Conservation (phyloP, 352 stramenopile species). For the Pythium biforme region DNA sequence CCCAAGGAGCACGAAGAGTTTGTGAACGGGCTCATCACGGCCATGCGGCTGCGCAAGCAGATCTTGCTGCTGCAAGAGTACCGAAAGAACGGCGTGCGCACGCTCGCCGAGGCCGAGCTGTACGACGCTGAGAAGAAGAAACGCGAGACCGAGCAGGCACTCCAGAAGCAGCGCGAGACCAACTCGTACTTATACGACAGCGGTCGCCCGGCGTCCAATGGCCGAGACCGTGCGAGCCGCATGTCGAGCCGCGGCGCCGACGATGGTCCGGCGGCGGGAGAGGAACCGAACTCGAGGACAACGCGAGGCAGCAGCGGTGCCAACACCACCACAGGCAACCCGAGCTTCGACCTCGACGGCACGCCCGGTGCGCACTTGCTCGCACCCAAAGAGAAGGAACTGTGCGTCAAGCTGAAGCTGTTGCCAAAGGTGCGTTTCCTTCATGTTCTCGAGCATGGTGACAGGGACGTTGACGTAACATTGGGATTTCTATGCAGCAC, state of each 20-base stretch:
- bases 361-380: slow-evolving; percentile 87
- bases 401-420: slow-evolving; percentile 90
- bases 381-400: slow-evolving; percentile 86
- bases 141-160: slow-evolving; percentile 87
- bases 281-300: slow-evolving; percentile 33
- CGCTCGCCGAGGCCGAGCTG: slow-evolving; percentile 92
- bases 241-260: slow-evolving; percentile 63
- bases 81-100: slow-evolving; percentile 92
- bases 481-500: slow-evolving; percentile 42
- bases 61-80: slow-evolving; percentile 97
- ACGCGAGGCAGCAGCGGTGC: slow-evolving; percentile 24
- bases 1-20: slow-evolving; percentile 93
- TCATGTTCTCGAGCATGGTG: neutral
- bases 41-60: slow-evolving; percentile 93
- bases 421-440: slow-evolving; percentile 74
- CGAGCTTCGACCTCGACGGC: slow-evolving; percentile 75
- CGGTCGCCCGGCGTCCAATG: slow-evolving; percentile 44
- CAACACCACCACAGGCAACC: slow-evolving; percentile 24
- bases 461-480: neutral
- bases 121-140: slow-evolving; percentile 95
- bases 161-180: slow-evolving; percentile 87
- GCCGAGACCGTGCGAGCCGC: slow-evolving; percentile 64
- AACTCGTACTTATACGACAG: slow-evolving; percentile 87
- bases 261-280: slow-evolving; percentile 26
- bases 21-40: slow-evolving; percentile 87